Conservation (phyloP, 148 eudicot genomes). For the Diospyros lotus region DNA sequence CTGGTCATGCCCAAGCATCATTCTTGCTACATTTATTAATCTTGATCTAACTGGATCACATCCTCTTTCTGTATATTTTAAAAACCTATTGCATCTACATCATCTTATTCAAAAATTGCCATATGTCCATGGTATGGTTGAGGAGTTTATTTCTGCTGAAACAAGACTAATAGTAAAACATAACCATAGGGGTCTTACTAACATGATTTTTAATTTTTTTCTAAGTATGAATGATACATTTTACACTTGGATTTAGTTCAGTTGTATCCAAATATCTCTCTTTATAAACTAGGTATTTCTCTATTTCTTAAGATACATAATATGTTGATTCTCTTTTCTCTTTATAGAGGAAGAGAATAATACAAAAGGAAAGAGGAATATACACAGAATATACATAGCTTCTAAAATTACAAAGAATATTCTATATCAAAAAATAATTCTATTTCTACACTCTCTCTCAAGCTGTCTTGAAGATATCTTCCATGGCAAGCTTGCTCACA, state of each 20-base stretch:
- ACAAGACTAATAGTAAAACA: background rate
- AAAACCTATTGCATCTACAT: background rate
- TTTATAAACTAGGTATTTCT: too few relatives aligned
- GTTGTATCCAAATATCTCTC: background rate
- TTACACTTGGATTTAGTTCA: background rate
- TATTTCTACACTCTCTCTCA: too few relatives aligned
- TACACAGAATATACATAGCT: too few relatives aligned
- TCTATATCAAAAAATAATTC: too few relatives aligned
- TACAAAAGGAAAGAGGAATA: too few relatives aligned
- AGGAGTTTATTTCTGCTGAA: background rate
- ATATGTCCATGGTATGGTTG: conserved; percentile 1
- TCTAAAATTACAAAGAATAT: too few relatives aligned
- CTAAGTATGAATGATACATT: background rate
- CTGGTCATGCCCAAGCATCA: background rate
- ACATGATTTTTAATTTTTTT: background rate
- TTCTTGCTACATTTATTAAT: background rate
- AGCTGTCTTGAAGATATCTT: too few relatives aligned
- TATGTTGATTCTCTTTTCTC: too few relatives aligned
- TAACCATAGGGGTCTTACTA: background rate
- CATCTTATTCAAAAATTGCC: background rate
- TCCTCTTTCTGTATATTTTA: background rate
- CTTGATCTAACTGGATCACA: background rate
- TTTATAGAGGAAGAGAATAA: too few relatives aligned
- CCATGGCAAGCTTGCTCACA: too few relatives aligned
- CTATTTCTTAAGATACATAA: too few relatives aligned